phyloP scores from a whole-genome alignment of 331 rosid genomes.

The Arachis monticola region DNA sequence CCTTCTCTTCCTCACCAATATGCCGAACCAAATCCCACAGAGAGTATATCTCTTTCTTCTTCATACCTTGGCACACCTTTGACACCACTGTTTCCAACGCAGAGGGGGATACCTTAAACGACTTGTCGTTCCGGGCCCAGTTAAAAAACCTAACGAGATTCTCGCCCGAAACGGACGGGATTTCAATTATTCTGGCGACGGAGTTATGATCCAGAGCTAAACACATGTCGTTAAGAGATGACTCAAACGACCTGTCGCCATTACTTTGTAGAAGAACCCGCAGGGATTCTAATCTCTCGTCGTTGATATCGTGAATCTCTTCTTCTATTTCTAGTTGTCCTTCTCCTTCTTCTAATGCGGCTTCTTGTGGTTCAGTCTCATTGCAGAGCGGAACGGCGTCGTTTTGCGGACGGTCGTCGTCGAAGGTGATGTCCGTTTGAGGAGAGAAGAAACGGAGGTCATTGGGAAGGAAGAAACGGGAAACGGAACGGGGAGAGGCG shows the following conservation, averaged over 20 bases:
- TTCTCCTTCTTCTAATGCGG: neutral
- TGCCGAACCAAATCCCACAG: slow-evolving; percentile 77
- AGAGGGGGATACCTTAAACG: slow-evolving; percentile 42
- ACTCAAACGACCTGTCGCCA: slow-evolving; percentile 61
- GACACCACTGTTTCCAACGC: slow-evolving; percentile 55
- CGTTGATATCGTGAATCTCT: slow-evolving; percentile 50
- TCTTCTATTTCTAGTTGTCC: slow-evolving; percentile 2
- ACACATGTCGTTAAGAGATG: slow-evolving; percentile 52
- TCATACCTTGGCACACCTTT: slow-evolving; percentile 37
- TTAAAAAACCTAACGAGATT: slow-evolving; percentile 64
- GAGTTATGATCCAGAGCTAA: slow-evolving; percentile 56
- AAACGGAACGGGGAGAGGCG: neutral
- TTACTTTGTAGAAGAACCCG: slow-evolving; percentile 52
- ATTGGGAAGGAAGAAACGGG: neutral
- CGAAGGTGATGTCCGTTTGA: neutral
- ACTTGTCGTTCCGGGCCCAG: slow-evolving; percentile 66
- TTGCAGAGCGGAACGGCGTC: slow-evolving; percentile 18
- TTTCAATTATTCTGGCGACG: slow-evolving; percentile 49
- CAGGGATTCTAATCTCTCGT: slow-evolving; percentile 57
- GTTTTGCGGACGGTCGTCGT: neutral
- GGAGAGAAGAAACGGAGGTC: slow-evolving; percentile 41
- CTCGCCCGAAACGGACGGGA: slow-evolving; percentile 53
- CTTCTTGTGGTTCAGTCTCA: slow-evolving; percentile 4
- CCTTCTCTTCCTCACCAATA: slow-evolving; percentile 53
- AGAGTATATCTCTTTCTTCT: slow-evolving; percentile 48